These are phyloP conservation scores for Eucalyptus leucophloia DNA, from an alignment of 345 rosid genomes.

Conservation along the genomic window DNA sequence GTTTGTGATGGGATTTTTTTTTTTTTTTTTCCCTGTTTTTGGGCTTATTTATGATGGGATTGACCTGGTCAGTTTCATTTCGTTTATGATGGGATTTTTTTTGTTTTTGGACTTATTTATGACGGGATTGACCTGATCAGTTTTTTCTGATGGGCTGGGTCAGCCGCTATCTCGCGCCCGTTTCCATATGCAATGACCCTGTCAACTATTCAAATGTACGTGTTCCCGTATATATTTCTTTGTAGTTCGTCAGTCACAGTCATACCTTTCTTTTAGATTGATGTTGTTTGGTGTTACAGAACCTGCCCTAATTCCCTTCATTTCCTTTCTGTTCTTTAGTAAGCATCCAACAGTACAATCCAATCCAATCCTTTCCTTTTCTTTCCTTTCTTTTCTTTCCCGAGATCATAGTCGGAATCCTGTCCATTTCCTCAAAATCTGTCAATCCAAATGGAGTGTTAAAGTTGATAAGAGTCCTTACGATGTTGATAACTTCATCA, in stretches of 20 bases:
- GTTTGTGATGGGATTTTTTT: not conserved
- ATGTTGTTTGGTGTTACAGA: not conserved
- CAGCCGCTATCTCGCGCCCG: not conserved
- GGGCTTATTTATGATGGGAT: not conserved
- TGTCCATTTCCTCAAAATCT: not conserved
- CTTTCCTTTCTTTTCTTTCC: not conserved
- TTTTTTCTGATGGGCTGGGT: not conserved
- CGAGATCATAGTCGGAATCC: not conserved
- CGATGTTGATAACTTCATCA: not conserved
- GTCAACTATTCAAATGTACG: not conserved
- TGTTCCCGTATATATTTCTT: not conserved
- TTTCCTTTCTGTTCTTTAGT: not conserved
- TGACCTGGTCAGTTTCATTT: not conserved
- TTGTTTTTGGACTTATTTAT: no score
- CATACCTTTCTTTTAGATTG: not conserved
- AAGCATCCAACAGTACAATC: not conserved
- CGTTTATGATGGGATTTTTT: not conserved
- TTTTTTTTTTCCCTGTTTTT: no score
- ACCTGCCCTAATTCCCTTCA: not conserved
- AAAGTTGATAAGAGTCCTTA: not conserved
- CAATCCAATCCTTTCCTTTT: not conserved
- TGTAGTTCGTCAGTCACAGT: not conserved
- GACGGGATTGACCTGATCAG: not conserved
- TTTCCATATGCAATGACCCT: not conserved
- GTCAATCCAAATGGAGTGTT: not conserved